These are phyloP conservation scores for Aspergillus uvarum DNA, from an alignment of 2,329 filamentous ascomycete genomes.

Conservation along the genomic window DNA sequence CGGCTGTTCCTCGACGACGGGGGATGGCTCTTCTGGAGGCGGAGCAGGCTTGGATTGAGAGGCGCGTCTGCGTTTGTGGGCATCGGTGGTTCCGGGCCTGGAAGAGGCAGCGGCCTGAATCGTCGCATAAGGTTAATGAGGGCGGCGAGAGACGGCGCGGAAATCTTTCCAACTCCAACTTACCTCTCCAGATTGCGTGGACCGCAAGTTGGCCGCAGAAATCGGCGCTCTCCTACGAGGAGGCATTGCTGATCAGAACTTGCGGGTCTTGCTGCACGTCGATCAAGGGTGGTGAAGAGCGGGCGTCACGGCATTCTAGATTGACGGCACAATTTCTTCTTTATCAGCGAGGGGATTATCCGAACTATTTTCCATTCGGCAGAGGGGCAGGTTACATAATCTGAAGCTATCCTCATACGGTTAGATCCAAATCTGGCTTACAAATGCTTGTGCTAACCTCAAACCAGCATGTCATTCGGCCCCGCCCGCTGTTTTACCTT, in stretches of 20 bases:
- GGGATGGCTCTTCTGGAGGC: constrained; percentile 19
- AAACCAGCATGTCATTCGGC: not conserved
- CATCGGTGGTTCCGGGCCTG: constrained; percentile 19
- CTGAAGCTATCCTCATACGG: constrained; percentile 5
- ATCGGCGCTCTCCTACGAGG: constrained; percentile 39
- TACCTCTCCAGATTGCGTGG: constrained; percentile 34
- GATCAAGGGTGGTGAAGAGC: not conserved
- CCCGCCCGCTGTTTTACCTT: not conserved
- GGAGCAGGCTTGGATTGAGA: constrained; percentile 27
- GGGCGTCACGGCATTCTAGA: constrained; percentile 14
- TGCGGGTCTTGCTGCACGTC: not conserved
- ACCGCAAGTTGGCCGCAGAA: constrained; percentile 28
- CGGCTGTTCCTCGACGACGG: constrained; percentile 17
- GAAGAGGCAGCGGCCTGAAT: constrained; percentile 19
- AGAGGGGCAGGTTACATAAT: constrained; percentile 17
- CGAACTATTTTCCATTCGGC: constrained; percentile 20
- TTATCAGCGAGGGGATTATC: constrained; percentile 25
- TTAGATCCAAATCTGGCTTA: constrained; percentile 5
- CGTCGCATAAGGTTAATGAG: constrained; percentile 14
- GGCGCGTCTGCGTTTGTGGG: constrained; percentile 28
- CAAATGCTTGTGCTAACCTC: constrained; percentile 2
- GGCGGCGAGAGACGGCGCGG: constrained; percentile 8
- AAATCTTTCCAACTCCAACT: constrained; percentile 27
- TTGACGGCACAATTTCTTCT: constrained; percentile 24
- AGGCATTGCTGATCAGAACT: constrained; percentile 30